Base-by-base conservation (phyloP, 176 grass and related monocot genomes). In the Avena sativa region DNA sequence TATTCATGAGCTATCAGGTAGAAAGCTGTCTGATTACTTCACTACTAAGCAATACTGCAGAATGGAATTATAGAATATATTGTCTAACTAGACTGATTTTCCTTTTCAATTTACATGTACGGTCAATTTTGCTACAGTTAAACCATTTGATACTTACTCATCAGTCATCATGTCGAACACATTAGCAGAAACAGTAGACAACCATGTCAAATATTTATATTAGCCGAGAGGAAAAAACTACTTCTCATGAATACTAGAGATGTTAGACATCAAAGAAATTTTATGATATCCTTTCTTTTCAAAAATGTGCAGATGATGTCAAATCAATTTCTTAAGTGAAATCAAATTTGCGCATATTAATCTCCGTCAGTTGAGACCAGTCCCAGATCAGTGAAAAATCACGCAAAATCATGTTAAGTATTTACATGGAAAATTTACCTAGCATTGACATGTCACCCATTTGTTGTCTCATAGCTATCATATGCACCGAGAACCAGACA, bases 101-200 rank as follows among this genome's bases (percentile, higher is more conserved):
- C 71, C 50, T 74, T 12, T 50, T 74, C 21, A 69, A 38, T 74
- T 25, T 74, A 74, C 46, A 74, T 74, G n/a, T 50, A 74, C 21
- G 6, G n/a, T 74, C 46, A 74, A 26, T 26, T 51, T 9, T 12
- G 14, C 26, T 66, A 66, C 26, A 32, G 13, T 64, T 64, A 6
- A 66, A 66, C 26, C 63, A 14, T 66, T 30, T 66, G 6, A 14
- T 50, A 49, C 9, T 5, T 74, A 49, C 20, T 50, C 2, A 74
- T 49, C n/a, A 48, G 21, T 6, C 71, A 74, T 48, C 44, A 74
- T 10, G 23, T 28, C 44, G 3, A 8, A 74, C 71, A 14, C 21
- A 13, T 23, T 49, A 8, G 21, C n/a, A 8, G 71, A 74, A 50
- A 74, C n/a, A 15, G 43, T 26, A 23, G 5, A 74, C 44, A 74